These are phyloP conservation scores for Raddia guianensis DNA, from an alignment of 176 grass and related monocot genomes.

Conservation along the genomic window DNA sequence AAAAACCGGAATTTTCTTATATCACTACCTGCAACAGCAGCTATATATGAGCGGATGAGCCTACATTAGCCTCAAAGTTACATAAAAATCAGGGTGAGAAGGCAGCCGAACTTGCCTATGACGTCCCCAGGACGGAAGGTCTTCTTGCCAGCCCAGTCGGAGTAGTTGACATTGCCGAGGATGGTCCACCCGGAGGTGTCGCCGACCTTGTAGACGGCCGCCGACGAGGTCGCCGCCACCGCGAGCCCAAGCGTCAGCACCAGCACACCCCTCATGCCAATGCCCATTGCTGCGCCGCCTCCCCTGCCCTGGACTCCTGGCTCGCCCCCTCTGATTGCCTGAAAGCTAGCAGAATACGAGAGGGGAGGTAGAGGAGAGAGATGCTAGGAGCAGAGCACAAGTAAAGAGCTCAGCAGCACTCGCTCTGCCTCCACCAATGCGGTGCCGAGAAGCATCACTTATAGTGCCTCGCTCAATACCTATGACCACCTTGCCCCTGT, in stretches of 20 bases:
- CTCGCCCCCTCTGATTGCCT: constrained; percentile 27
- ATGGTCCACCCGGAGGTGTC: constrained; percentile 77
- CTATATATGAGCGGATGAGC: background rate
- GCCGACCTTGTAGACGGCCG: constrained; percentile 66
- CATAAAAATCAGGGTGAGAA: background rate
- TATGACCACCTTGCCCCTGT: constrained; percentile 32
- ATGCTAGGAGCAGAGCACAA: constrained; percentile 47
- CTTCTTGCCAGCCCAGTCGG: constrained; percentile 58
- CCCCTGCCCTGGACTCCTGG: background rate
- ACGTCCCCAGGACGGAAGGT: constrained; percentile 56
- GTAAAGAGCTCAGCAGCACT: constrained; percentile 41
- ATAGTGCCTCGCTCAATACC: constrained; percentile 5
- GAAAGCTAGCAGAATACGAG: background rate
- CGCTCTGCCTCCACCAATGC: constrained; percentile 39
- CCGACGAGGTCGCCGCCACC: constrained; percentile 48
- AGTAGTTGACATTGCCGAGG: constrained; percentile 68
- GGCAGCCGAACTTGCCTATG: constrained; percentile 54
- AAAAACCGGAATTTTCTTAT: background rate
- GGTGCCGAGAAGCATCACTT: constrained; percentile 25
- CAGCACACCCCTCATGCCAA: constrained; percentile 30
- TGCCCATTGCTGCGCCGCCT: constrained; percentile 4
- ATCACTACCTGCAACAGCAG: background rate
- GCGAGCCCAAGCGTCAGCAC: constrained; percentile 49
- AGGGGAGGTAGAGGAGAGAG: background rate
- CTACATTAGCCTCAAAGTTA: background rate